phyloP scores from a whole-genome alignment of 257 asterid genomes.

The Jasminum sambac region DNA sequence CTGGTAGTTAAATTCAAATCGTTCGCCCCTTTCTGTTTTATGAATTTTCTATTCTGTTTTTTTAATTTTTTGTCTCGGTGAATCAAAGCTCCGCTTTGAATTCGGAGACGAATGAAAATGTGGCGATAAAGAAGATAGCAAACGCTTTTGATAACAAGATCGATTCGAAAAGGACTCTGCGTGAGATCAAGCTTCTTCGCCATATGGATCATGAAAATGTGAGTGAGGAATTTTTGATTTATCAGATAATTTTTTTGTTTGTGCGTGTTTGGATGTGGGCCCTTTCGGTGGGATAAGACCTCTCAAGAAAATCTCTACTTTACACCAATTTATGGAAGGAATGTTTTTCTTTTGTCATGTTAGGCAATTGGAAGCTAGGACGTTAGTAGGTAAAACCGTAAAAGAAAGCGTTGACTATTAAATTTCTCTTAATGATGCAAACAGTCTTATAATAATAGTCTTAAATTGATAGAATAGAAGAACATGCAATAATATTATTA shows the following conservation, averaged over 20 bases:
- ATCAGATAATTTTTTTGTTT: not conserved
- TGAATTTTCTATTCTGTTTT: not conserved
- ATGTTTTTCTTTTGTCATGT: not conserved
- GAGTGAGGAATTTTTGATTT: conserved; percentile 16
- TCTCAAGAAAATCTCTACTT: not conserved
- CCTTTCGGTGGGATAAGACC: not conserved
- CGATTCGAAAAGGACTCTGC: conserved; percentile 35
- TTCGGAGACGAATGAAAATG: conserved; percentile 32
- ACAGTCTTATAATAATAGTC: not conserved
- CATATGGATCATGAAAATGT: conserved; percentile 37
- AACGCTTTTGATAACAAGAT: conserved; percentile 28
- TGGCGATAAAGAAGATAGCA: conserved; percentile 32
- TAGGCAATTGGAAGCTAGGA: not conserved
- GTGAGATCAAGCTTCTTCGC: conserved; percentile 36
- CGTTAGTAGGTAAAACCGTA: not conserved
- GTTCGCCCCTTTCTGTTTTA: not conserved
- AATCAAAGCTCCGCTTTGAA: conserved; percentile 31
- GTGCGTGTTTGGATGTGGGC: not conserved
- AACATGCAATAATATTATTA: not conserved
- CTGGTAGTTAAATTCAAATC: conserved; percentile 15
- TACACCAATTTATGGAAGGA: not conserved
- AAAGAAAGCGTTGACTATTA: not conserved
- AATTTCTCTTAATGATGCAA: not conserved
- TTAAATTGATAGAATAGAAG: too few species aligned
- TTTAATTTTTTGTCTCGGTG: not conserved